Conservation (phyloP, 1,139 yeast species). For the Spathaspora sp. region DNA sequence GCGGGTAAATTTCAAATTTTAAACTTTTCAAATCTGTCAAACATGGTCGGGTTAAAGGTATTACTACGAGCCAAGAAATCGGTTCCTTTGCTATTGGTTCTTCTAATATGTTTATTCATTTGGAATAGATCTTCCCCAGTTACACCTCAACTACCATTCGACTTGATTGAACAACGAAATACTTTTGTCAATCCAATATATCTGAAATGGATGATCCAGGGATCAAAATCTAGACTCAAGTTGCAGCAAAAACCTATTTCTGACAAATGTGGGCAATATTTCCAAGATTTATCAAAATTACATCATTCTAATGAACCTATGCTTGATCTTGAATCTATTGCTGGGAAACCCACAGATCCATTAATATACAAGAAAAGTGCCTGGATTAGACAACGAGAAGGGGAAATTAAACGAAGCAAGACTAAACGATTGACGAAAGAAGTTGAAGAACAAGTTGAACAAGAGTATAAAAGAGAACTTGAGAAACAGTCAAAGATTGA, state of each 20-base stretch:
- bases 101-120: not conserved
- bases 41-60: not conserved
- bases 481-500: conserved; percentile 22
- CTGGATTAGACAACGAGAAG: conserved; percentile 23
- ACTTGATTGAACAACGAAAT: conserved; percentile 12
- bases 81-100: not conserved
- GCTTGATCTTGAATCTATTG: conserved; percentile 19
- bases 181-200: conserved; percentile 16
- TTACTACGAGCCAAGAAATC: conserved; percentile 1
- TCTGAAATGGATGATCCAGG: conserved; percentile 11
- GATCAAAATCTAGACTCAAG: not conserved
- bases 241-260: conserved; percentile 4
- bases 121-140: not conserved
- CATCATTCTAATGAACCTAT: conserved; percentile 14
- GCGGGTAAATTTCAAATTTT: not conserved
- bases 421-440: conserved; percentile 13
- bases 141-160: conserved; percentile 5
- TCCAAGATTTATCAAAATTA: conserved; percentile 11
- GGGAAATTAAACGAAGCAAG: conserved; percentile 14
- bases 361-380: conserved; percentile 25
- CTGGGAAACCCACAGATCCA: conserved; percentile 18
- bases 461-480: conserved; percentile 13
- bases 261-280: conserved; percentile 19
- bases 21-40: not conserved
- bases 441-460: conserved; percentile 11